Percentiles rank a stretch among this genome's conserved stretches.
phyloP scores from a whole-genome alignment of 768 basidiomycete species.

The Boletus rex-veris region DNA sequence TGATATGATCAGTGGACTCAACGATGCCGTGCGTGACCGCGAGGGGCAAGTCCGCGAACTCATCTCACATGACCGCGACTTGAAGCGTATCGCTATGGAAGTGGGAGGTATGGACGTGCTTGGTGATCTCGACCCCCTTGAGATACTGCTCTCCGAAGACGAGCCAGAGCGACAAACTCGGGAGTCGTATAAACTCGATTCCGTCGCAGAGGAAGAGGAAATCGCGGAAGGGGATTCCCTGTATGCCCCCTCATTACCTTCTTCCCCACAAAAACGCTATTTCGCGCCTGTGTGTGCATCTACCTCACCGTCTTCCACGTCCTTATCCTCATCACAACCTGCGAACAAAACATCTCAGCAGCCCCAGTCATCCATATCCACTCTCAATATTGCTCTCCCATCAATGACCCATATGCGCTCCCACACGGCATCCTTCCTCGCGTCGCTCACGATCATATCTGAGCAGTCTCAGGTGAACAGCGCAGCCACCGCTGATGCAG shows the following conservation, averaged over 20 bases:
- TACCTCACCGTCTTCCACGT: conserved; percentile 51
- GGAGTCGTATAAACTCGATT: conserved; percentile 30
- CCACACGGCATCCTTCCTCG: conserved; percentile 69
- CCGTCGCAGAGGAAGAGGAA: conserved; percentile 40
- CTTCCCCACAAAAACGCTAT: conserved; percentile 55
- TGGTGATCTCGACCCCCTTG: conserved; percentile 63
- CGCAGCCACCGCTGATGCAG: conserved; percentile 80
- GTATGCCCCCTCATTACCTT: conserved; percentile 38
- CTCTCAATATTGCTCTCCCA: conserved; percentile 41
- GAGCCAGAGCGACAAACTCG: conserved; percentile 27
- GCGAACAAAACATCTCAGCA: conserved; percentile 16
- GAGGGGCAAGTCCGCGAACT: conserved; percentile 80
- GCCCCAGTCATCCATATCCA: conserved; percentile 28
- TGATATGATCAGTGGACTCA: conserved; percentile 71
- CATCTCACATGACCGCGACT: conserved; percentile 74
- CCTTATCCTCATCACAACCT: conserved; percentile 30
- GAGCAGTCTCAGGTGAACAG: conserved; percentile 89
- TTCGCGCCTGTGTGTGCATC: conserved; percentile 49
- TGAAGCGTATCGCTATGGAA: conserved; percentile 72
- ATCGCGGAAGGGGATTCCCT: conserved; percentile 40
- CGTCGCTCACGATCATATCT: conserved; percentile 72
- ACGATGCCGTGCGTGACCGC: conserved; percentile 71
- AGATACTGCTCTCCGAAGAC: conserved; percentile 32
- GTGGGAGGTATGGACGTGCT: conserved; percentile 74
- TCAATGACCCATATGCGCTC: conserved; percentile 70